Evolutionary conservation across 768 basidiomycete species (phyloP), one percentile per base, ranked within the genome.

Genomic region (Lentinus tigrinus): DNA sequence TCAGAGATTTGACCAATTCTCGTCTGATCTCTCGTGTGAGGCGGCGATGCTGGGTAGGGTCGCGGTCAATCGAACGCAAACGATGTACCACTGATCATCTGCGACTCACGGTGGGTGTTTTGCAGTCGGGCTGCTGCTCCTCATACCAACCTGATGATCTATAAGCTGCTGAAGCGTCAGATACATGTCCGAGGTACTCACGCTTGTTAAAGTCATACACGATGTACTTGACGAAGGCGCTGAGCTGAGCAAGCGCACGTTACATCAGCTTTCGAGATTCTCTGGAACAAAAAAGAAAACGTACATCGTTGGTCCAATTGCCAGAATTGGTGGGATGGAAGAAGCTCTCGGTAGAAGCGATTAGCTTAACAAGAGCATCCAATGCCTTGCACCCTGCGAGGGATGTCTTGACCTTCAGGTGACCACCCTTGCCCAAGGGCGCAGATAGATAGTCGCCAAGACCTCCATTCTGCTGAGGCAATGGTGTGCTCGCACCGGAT

Each of bases 311-410:
- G 4, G 91, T 91, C 88, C 91, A 94, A 11, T 81, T 77, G 9
- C 93, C 93, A 2, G 90, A 90, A 67, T 93, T 94, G 10, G 87
- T 87, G 0, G 93, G 93, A 69, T 95, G 93, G 74, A 95, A 96
- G 75, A 93, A 94, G 55, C 86, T 87, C 71, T 96, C 94, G 26
- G 86, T 89, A 5, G 91, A 92, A 7, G 89, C 90, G 63, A 96
- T 85, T 60, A 96, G 75, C 70, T 87, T 87, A 11, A 85, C 85
- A n/a, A 96, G 74, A 8, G 92, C 90, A 69, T 95, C 93, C 55
- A 96, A 74, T 3, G 93, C 91, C 70, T 85, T 90, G 23, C 85
- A 90, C 13, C 94, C 94, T 14, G 81, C 94, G n/a, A 94, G 74
- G 69, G 87, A 93, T 3, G 81, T 81, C 66, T 76, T 82, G 36